These are phyloP conservation scores for Mycena citricolor DNA, from an alignment of 1,284 basidiomycete species.

Conservation along the genomic window DNA sequence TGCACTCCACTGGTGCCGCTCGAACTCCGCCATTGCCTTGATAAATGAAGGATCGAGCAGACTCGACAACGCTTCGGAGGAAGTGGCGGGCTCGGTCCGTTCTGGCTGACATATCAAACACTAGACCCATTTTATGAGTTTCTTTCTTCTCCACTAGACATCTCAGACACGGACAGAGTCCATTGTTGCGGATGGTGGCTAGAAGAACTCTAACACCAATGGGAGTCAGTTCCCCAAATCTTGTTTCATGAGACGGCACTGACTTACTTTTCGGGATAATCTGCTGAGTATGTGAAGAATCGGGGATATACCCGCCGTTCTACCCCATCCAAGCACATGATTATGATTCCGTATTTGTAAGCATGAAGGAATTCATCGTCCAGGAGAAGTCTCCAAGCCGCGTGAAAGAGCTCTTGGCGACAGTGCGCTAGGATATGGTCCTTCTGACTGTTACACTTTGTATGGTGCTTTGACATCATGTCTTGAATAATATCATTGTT, in stretches of 20 bases:
- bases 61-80: background rate
- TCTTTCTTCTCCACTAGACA: conserved; percentile 27
- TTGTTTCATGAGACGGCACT: background rate
- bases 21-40: background rate
- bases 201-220: conserved; percentile 28
- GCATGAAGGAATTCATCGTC: conserved; percentile 33
- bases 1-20: background rate
- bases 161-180: conserved; percentile 29
- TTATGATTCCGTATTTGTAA: conserved; percentile 31
- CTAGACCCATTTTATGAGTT: conserved; percentile 18
- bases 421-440: conserved; percentile 28
- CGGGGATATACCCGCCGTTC: conserved; percentile 25
- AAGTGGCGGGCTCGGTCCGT: conserved; percentile 4
- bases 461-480: conserved; percentile 8
- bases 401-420: conserved; percentile 34
- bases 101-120: conserved; percentile 5
- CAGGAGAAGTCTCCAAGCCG: conserved; percentile 30
- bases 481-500: conserved; percentile 16
- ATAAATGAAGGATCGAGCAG: conserved; percentile 6
- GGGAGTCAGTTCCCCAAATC: too few relatives aligned
- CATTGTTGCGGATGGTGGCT: conserved; percentile 26
- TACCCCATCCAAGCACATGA: conserved; percentile 32
- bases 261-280: conserved; percentile 37
- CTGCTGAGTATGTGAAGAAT: conserved; percentile 34
- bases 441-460: conserved; percentile 19